Evolutionary conservation across 306 rosid genomes (phyloP), one percentile per base, ranked within the genome.

Genomic region (Abrus pulchellus): DNA sequence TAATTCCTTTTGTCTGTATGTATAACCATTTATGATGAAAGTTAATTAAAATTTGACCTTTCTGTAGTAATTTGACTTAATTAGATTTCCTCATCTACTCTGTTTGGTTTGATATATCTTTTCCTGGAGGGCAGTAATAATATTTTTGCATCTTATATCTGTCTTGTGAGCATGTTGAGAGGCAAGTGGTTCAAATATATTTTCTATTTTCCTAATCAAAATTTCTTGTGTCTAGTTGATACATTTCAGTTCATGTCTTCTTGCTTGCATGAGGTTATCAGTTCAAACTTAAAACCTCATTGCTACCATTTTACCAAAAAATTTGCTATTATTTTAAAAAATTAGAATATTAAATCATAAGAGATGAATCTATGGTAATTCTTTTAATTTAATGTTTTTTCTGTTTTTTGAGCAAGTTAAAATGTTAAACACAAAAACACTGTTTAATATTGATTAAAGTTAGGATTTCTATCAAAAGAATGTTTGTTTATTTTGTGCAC

Each of bases 161-260:
- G 27, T 47, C 48, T 55, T 74, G 11, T 62, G 50, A 29, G 75
- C 56, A 38, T 75, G 57, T 40, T 49, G n/a, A 52, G 45, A 66
- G 67, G 49, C 43, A 20, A 45, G 41, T 32, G 33, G 32, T 3
- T 34, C 69, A 33, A 32, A 50, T 53, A 52, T 77, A 7, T 52
- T 36, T 52, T 65, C 30, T 64, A 29, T 29, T 36, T 9, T 8
- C 33, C 20, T 32, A 32, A 33, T 62, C 38, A n/a, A 33, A 74
- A 74, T 40, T 55, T 34, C 6, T 68, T 47, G 8, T 47, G 29
- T 28, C 74, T 27, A 29, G 74, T 29, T 28, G 20, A 68, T 47
- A 30, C 41, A 47, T 6, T 67, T 68, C 43, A 30, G 4, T 48
- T 68, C 57, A 68, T 45, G 56, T 29, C 9, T 47, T 48, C 1